Conservation (phyloP, 441 rosid genomes). For the Erodium texanum region DNA sequence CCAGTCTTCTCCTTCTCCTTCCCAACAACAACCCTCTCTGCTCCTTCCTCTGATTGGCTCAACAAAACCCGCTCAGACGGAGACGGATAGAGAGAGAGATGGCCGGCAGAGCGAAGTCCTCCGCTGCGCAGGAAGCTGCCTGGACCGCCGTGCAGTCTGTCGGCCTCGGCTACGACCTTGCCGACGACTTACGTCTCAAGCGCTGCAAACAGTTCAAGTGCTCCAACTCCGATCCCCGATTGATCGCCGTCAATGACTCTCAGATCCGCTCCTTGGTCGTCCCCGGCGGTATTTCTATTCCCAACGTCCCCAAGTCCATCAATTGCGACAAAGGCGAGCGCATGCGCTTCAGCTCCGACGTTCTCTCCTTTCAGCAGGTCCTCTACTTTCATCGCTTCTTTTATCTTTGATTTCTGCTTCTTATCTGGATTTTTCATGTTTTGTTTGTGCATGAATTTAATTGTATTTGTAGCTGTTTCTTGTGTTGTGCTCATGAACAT, state of each 20-base stretch:
- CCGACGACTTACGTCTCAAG: constrained; percentile 21
- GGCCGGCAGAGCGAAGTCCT: neutral
- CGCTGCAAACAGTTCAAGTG: constrained; percentile 13
- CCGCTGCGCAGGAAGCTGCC: constrained; percentile 9
- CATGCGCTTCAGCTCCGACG: constrained; percentile 70
- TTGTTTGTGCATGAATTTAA: neutral
- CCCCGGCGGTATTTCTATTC: constrained; percentile 73
- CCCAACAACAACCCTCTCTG: neutral
- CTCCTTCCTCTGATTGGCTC: neutral
- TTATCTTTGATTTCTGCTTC: neutral
- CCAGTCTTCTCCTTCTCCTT: neutral
- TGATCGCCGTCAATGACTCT: constrained; percentile 16
- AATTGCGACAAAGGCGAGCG: constrained; percentile 88
- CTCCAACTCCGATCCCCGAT: constrained; percentile 4
- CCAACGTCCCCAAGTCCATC: constrained; percentile 68
- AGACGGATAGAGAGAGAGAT: neutral
- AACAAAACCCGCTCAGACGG: too few species aligned
- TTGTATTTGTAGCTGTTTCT: neutral
- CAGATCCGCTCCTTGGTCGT: constrained; percentile 15
- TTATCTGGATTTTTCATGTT: neutral
- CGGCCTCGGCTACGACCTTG: constrained; percentile 22
- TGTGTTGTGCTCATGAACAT: neutral
- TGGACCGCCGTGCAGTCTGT: constrained; percentile 21
- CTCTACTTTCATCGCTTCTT: neutral
- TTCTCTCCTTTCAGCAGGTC: constrained; percentile 90